phyloP scores from a whole-genome alignment of 257 asterid species.

The Dorcoceras hygrometricum region DNA sequence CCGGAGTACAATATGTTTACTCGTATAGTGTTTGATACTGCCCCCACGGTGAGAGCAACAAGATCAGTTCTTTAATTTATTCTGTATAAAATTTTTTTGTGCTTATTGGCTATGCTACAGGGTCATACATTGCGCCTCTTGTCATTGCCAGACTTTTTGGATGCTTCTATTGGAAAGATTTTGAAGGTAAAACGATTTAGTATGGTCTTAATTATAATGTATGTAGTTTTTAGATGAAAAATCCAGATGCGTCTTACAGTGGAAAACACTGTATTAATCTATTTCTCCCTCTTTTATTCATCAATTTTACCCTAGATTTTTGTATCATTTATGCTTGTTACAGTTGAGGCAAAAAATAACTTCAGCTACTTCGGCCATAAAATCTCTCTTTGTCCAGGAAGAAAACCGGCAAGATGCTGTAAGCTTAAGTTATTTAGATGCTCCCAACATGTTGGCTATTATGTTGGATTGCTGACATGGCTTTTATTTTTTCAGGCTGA shows the following conservation, averaged over 20 bases:
- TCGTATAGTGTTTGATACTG: slow-evolving; percentile 96
- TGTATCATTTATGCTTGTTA: slow-evolving; percentile 27
- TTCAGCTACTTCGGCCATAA: slow-evolving; percentile 94
- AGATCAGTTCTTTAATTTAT: slow-evolving; percentile 11
- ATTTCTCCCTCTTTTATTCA: background rate
- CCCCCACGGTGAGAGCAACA: slow-evolving; percentile 83
- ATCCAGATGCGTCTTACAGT: background rate
- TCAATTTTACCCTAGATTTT: slow-evolving; percentile 7
- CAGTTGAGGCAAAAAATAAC: slow-evolving; percentile 89
- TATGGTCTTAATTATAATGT: slow-evolving; percentile 6
- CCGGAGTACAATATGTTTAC: slow-evolving; percentile 89
- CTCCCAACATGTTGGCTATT: slow-evolving; percentile 19
- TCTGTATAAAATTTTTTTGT: slow-evolving; percentile 17
- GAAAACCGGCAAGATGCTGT: slow-evolving; percentile 57
- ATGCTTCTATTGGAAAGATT: slow-evolving; percentile 95
- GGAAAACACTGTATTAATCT: background rate
- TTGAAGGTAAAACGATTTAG: slow-evolving; percentile 57
- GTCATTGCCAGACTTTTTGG: slow-evolving; percentile 94
- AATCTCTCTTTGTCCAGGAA: slow-evolving; percentile 92
- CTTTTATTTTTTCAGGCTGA: slow-evolving; percentile 55
- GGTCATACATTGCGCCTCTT: slow-evolving; percentile 90
- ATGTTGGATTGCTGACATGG: slow-evolving; percentile 21
- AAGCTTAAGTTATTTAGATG: slow-evolving; percentile 32
- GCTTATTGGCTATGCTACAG: slow-evolving; percentile 43
- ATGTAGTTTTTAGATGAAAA: background rate